Evolutionary conservation across 768 basidiomycete genomes (phyloP), one percentile per base, ranked within the genome.

Genomic region (Lactarius sanguifluus): DNA sequence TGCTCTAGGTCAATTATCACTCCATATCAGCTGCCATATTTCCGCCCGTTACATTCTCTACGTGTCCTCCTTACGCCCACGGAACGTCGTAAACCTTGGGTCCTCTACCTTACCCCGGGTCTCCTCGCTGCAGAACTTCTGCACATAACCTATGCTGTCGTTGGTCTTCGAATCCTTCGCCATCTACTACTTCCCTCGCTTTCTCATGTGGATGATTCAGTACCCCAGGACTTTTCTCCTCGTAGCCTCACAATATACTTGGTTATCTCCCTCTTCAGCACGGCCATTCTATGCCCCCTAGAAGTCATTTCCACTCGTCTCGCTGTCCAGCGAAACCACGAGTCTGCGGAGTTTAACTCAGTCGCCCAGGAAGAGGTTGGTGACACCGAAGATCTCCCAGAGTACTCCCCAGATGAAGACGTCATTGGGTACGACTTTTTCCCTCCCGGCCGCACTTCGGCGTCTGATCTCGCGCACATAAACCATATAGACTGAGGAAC

Each of bases 271-370:
- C 72, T 82, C 41, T 69, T 86, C 57, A 85, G 86, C 76, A 86
- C 87, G 2, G 70, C 73, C 16, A 72, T 91, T 63, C 81, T 93
- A 15, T 81, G 90, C 34, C 92, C 92, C 5, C 77, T 94, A 32
- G 92, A 94, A 73, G 91, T 94, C 34, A 88, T 94, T 58, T 76
- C 86, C 16, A 90, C 88, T 16, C 81, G 91, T 58, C 82, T 94
- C 6, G 89, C 91, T 23, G 89, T 94, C 64, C 92, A 94, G 72
- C 85, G 92, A 61, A 94, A 94, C 69, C 91, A 93, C 69, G 85
- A 88, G 8, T 86, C 88, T 18, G 78, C 86, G 6, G 90, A 89
- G 63, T 90, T 85, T 72, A 89, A 91, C 69, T 87, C 90, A 1
- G 85, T 90, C 36, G 78, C 85, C 4, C 89, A 91, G 72, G 90